Base-by-base conservation (phyloP, 495 filamentous ascomycete species). In the Penicillium lagena region DNA sequence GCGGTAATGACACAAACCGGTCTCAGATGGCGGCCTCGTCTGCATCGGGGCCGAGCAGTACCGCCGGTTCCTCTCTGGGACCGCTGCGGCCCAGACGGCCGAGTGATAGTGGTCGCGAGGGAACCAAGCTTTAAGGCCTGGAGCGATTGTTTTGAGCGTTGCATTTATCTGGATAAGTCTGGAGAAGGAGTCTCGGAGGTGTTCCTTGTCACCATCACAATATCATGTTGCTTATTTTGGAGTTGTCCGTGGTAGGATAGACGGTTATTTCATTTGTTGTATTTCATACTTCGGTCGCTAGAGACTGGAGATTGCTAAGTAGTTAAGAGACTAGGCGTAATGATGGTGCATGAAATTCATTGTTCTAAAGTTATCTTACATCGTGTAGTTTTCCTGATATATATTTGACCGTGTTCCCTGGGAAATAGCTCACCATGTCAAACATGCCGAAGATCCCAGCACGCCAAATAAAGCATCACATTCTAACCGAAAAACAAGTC, bases 91-190 rank as follows among this genome's bases (percentile, higher is more conserved):
- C 63, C 1, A 52, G 68, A 35, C 43, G 70, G 35, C 55, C 66
- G n/a, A 73, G 68, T 45, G 70, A 73, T 53, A 57, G 56, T 46
- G 70, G 68, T 11, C 66, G 70, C 5, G 70, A 73, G 44, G 70
- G 70, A 34, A 73, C 70, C 12, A 73, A 73, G 40, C 55, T 73
- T 7, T 61, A 33, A 60, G 7, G 1, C 8, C 4, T 12, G 13
- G 13, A 12, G n/a, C 10, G 32, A 10, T 34, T 34, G n/a, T 53
- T 45, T 30, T 44, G 36, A 51, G 45, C 45, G 43, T 40, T 55
- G 48, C 50, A 49, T 54, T 50, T 40, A 12, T 34, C n/a, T 12
- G 10, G n/a, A 10, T 10, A 12, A 6, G 32, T 34, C 22, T 22
- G 32, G 10, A 34, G n/a, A 34, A 7, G 31, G 32, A 34, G 32